phyloP scores from a whole-genome alignment of 2,329 filamentous ascomycete genomes.

The Zalaria sp. region DNA sequence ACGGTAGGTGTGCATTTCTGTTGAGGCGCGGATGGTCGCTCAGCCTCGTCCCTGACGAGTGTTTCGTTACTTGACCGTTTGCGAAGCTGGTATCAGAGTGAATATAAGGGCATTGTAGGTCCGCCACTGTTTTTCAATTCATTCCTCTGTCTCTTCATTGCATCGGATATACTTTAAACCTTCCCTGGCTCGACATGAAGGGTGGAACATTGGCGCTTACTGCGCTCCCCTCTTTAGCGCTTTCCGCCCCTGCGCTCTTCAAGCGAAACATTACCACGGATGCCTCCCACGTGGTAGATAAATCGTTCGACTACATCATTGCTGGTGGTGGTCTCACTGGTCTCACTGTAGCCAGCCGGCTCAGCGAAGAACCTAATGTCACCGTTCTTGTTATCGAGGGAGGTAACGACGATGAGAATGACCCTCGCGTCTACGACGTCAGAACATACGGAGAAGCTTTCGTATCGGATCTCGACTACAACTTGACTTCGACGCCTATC shows the following conservation, averaged over 20 bases:
- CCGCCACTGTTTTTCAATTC: too few relatives aligned
- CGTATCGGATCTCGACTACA: slow-evolving; percentile 9
- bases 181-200: too few relatives aligned
- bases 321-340: slow-evolving; percentile 13
- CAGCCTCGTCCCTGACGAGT: too few relatives aligned
- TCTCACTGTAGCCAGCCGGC: slow-evolving; percentile 8
- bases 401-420: slow-evolving; percentile 11
- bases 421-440: slow-evolving; percentile 11
- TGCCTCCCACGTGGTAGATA: slow-evolving; percentile 4
- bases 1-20: too few relatives aligned
- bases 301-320: slow-evolving; percentile 12
- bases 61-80: too few relatives aligned
- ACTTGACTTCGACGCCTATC: slow-evolving; percentile 10
- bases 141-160: too few relatives aligned
- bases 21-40: too few relatives aligned
- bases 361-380: slow-evolving; percentile 4
- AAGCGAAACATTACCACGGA: slow-evolving; percentile 7
- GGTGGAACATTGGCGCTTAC: not conserved
- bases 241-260: not conserved
- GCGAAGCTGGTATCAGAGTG: too few relatives aligned
- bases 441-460: slow-evolving; percentile 12
- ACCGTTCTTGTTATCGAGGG: slow-evolving; percentile 18
- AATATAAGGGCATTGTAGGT: too few relatives aligned
- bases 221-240: not conserved
- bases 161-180: too few relatives aligned